These are phyloP conservation scores for Forsythia viridissima DNA, from an alignment of 257 asterid genomes.

Conservation along the genomic window DNA sequence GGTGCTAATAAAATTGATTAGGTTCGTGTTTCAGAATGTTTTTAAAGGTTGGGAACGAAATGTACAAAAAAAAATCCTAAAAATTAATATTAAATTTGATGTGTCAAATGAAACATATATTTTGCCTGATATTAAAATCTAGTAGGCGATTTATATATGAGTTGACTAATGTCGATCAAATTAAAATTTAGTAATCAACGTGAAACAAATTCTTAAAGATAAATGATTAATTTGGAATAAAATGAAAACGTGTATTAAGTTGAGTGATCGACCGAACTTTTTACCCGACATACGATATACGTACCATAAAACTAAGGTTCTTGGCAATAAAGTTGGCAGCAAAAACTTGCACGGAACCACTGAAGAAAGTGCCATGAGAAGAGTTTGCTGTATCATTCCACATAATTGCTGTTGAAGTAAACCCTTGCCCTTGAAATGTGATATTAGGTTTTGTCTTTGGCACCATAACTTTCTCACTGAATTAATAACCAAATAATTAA, in stretches of 20 bases:
- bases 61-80: no score
- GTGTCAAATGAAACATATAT: background rate
- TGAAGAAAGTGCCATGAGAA: conserved; percentile 78
- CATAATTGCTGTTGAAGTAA: conserved; percentile 74
- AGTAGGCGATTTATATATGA: background rate
- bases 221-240: no score
- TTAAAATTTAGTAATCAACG: no score
- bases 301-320: conserved; percentile 88
- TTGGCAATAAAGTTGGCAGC: conserved; percentile 78
- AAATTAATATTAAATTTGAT: no score
- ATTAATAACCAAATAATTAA: background rate
- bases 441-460: conserved; percentile 71
- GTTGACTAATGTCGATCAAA: no score
- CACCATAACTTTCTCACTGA: conserved; percentile 78
- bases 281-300: background rate
- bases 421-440: conserved; percentile 97
- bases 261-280: no score
- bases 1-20: no score
- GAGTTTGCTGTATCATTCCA: conserved; percentile 94
- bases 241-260: background rate
- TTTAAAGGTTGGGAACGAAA: no score
- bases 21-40: no score
- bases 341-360: conserved; percentile 90
- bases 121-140: background rate
- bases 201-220: background rate